Base-by-base conservation (phyloP, 139 green algal genomes). In the Coelastrella sp. region DNA sequence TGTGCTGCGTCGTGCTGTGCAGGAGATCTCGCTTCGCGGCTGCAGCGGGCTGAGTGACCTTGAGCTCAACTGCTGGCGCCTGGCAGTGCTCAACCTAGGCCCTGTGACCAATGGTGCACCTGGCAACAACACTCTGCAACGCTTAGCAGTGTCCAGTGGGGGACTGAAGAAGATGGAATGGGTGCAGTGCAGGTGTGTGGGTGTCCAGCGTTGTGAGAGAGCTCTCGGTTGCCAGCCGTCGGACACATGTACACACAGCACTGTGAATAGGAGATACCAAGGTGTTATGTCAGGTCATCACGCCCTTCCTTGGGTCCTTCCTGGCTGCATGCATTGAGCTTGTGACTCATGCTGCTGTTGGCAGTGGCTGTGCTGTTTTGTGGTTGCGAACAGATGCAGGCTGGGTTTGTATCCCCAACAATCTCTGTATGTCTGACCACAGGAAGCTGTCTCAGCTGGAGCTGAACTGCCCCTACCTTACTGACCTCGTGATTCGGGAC, bases 391-490 rank as follows among this genome's bases (percentile, higher is more conserved):
- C 1, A 47, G 32, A 47, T 47, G 32, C 32, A 47, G 32, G 32
- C 32, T 47, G 1, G 32, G 1, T 47, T 47, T 47, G 32, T 47
- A 47, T 2, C 1, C 1, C 32, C 32, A 47, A 47, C 32, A 47
- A 1, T 47, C 32, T 47, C 32, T 47, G 32, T 47, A 47, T 47
- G 32, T 47, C 32, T 47, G 32, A 47, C 64, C 77, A 58, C 74
- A 90, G 85, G 57, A 83, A 83, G 73, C 32, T 90, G 85, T 64
- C 23, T 7, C 58, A 83, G 58, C 22, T 90, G 58, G 85, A 90
- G 13, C n/a, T 90, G 4, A 74, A 61, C 59, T 90, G 85, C 32
- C 85, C 85, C 10, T 32, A 47, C 13, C 58, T 90, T 5, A 73
- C 59, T 47, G 85, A 90, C 56, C 58, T 90, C 10, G 56, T 11